Conservation (phyloP, 371 early-diverging fungal species). For the Mortierella sp. region DNA sequence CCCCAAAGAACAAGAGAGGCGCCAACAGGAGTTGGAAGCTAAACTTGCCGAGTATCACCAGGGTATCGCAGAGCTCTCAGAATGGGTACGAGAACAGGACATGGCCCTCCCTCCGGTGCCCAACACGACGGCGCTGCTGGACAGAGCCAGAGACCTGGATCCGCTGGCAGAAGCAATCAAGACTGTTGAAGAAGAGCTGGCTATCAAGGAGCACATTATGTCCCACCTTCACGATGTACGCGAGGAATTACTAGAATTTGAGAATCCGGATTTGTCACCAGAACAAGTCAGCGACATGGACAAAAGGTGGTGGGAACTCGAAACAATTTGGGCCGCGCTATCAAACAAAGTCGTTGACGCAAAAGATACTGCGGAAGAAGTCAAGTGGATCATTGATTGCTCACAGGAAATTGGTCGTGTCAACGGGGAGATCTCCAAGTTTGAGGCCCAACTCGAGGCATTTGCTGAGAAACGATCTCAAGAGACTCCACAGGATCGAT, state of each 20-base stretch:
- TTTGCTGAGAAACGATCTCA: slow-evolving; percentile 40
- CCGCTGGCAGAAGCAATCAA: slow-evolving; percentile 41
- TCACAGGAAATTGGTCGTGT: slow-evolving; percentile 54
- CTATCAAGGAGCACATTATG: slow-evolving; percentile 48
- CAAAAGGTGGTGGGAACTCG: slow-evolving; percentile 57
- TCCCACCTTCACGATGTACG: slow-evolving; percentile 55
- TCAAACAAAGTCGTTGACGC: slow-evolving; percentile 37
- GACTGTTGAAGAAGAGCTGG: slow-evolving; percentile 39
- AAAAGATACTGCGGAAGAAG: slow-evolving; percentile 46
- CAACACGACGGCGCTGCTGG: slow-evolving; percentile 37
- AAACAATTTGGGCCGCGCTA: slow-evolving; percentile 48
- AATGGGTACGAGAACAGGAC: slow-evolving; percentile 45
- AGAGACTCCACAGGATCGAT: slow-evolving; percentile 49
- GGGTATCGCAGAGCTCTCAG: slow-evolving; percentile 44
- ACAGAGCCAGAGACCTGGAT: slow-evolving; percentile 47
- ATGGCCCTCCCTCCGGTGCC: slow-evolving; percentile 25
- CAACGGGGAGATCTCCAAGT: slow-evolving; percentile 47
- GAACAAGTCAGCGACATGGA: slow-evolving; percentile 53
- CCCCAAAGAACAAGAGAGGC: slow-evolving; percentile 21
- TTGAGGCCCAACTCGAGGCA: slow-evolving; percentile 45
- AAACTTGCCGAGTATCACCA: slow-evolving; percentile 49
- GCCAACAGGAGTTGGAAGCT: slow-evolving; percentile 33
- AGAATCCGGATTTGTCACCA: slow-evolving; percentile 44
- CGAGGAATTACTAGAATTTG: slow-evolving; percentile 46
- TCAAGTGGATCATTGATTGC: slow-evolving; percentile 58